Base-by-base conservation (phyloP, 2,329 filamentous ascomycete species). In the Whalleya microplaca region DNA sequence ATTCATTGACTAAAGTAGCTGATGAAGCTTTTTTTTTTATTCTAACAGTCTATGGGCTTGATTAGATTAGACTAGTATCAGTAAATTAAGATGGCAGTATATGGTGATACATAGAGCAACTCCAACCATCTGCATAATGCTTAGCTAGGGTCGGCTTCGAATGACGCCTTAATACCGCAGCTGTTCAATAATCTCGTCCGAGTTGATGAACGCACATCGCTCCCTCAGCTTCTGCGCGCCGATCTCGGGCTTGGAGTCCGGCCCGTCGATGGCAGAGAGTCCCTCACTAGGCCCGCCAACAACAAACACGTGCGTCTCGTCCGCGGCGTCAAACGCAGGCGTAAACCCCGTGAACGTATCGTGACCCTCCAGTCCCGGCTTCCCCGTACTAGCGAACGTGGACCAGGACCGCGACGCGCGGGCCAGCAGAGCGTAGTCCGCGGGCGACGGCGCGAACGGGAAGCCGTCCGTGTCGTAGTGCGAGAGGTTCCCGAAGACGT, bases 361-460 rank as follows among this genome's bases (percentile, higher is more conserved):
- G 18, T 68, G 66, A 1, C 66, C 66, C 2, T 57, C 48, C 14
- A 69, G 27, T 0, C 68, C 67, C 3, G 76, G 77, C 27, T 58
- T 62, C 0, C 79, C 79, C 0, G 64, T 63, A 8, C 61, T 72
- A 2, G 76, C 78, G 64, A 81, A 83, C 0, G 72, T 75, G 14
- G 75, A 74, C 80, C 80, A 84, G 1, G 76, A 76, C 12, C 77
- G 69, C 10, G 78, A 77, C n/a, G 73, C 73, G 1, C 75, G 72
- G 8, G 67, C 59, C 29, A 61, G 63, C 1, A 84, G 68, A 1
- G 68, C 67, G 43, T 75, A 73, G 64, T 84, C 81, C 4, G 65
- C 65, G 1, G 63, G 45, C 0, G 71, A 71, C 0, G 77, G 73
- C 12, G 73, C 64, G 66, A 74, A 76, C 48, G 64, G 68, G 66